phyloP scores from a whole-genome alignment of 225 moss, liverwort and hornwort species.

The Pseudisothecium myosuroides region DNA sequence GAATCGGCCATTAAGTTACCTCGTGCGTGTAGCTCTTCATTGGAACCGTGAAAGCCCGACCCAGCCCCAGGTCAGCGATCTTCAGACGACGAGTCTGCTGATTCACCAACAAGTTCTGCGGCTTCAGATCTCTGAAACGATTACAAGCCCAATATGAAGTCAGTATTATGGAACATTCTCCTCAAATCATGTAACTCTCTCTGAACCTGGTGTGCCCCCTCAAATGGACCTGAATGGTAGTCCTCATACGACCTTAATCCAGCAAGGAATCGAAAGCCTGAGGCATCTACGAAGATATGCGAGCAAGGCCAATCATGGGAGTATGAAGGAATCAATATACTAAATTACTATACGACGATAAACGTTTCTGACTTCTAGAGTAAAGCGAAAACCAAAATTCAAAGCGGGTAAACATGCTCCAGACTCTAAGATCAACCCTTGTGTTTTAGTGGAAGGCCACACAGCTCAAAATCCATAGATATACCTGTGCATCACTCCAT shows the following conservation, averaged over 20 bases:
- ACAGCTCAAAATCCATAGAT: background rate
- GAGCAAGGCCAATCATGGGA: background rate
- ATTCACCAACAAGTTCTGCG: constrained; percentile 35
- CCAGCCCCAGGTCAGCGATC: constrained; percentile 29
- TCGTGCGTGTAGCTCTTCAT: constrained; percentile 38
- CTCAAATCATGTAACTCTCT: background rate
- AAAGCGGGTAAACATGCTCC: background rate
- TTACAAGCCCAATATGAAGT: background rate
- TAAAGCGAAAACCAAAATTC: background rate
- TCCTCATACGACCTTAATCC: background rate
- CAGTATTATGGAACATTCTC: background rate
- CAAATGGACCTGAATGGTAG: too few relatives aligned
- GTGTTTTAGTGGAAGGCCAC: background rate
- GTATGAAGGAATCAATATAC: background rate
- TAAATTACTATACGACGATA: too few relatives aligned
- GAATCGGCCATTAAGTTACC: background rate
- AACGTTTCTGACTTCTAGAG: background rate
- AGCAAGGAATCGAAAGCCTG: background rate
- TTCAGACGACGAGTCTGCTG: constrained; percentile 24
- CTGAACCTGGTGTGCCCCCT: background rate
- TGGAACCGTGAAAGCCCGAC: constrained; percentile 32
- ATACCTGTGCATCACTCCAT: constrained; percentile 49
- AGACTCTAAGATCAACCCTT: background rate
- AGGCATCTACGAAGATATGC: background rate
- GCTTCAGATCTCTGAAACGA: constrained; percentile 25